Evolutionary conservation across 352 stramenopile genomes (phyloP).

Genomic region (Globisporangium viniferum): DNA sequence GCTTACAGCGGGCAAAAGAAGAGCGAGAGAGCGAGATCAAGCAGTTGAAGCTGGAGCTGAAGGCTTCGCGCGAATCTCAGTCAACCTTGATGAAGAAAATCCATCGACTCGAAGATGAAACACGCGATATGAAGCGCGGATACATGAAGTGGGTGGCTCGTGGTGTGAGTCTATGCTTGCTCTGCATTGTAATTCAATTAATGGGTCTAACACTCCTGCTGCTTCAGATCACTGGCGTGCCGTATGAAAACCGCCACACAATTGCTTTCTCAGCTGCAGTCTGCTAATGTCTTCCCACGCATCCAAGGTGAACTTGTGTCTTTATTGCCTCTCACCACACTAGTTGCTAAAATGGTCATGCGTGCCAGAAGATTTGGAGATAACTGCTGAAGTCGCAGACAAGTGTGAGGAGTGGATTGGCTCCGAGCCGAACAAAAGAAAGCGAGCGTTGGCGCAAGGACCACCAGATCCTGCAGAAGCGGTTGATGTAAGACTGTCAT

Average conservation of each 20-base stretch:
- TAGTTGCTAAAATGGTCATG: neutral
- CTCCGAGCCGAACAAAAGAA: constrained; percentile 39
- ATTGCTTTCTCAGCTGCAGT: constrained; percentile 42
- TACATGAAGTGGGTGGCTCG: constrained; percentile 46
- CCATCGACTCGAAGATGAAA: constrained; percentile 31
- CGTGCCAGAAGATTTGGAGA: constrained; percentile 10
- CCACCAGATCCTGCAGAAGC: neutral
- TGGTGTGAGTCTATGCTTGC: neutral
- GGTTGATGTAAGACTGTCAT: neutral
- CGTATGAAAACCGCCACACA: constrained; percentile 52
- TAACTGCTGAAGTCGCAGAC: constrained; percentile 16
- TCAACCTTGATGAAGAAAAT: constrained; percentile 44
- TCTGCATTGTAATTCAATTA: neutral
- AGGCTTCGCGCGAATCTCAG: constrained; percentile 44
- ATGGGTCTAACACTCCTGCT: neutral
- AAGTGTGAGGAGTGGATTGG: constrained; percentile 30
- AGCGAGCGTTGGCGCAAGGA: constrained; percentile 20
- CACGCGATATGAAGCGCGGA: constrained; percentile 40
- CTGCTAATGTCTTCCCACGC: constrained; percentile 15
- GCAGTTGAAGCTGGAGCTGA: constrained; percentile 43
- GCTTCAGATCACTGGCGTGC: constrained; percentile 46
- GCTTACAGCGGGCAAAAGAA: constrained; percentile 44
- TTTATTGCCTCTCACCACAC: neutral
- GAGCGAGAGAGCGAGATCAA: constrained; percentile 41
- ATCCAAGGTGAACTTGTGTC: constrained; percentile 14